phyloP scores from a whole-genome alignment of 768 basidiomycete genomes.

The Clitopilus hobsonii region DNA sequence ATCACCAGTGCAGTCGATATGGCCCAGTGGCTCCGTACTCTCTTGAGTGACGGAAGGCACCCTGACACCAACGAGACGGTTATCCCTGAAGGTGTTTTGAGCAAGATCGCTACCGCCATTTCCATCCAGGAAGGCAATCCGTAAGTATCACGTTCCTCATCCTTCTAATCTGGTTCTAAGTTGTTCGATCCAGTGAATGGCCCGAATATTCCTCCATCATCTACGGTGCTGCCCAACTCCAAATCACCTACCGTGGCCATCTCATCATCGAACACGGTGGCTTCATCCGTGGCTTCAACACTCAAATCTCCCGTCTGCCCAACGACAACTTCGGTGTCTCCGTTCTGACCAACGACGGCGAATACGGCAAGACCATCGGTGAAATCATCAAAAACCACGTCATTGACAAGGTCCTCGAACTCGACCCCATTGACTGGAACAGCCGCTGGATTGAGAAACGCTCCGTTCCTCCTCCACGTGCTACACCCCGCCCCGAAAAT shows the following conservation, averaged over 20 bases:
- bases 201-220: constrained; percentile 18
- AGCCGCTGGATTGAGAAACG: background rate
- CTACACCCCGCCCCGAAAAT: constrained; percentile 8
- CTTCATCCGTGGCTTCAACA: constrained; percentile 11
- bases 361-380: constrained; percentile 8
- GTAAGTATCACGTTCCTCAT: constrained; percentile 7
- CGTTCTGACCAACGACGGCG: constrained; percentile 17
- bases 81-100: constrained; percentile 19
- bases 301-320: constrained; percentile 13
- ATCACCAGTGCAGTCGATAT: constrained; percentile 19
- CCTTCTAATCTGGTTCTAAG: background rate
- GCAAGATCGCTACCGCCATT: constrained; percentile 18
- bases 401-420: constrained; percentile 16
- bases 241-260: constrained; percentile 15
- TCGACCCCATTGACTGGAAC: constrained; percentile 17
- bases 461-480: background rate
- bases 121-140: constrained; percentile 11
- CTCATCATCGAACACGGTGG: constrained; percentile 14
- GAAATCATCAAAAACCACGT: constrained; percentile 16
- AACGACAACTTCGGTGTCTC: constrained; percentile 17
- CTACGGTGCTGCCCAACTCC: constrained; percentile 19
- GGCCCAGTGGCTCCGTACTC: constrained; percentile 20
- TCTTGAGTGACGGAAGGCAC: constrained; percentile 17
- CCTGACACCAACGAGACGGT: constrained; percentile 19
- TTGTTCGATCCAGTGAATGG: constrained; percentile 4